Base-by-base conservation (phyloP, 345 rosid genomes). In the Triadica sebifera region DNA sequence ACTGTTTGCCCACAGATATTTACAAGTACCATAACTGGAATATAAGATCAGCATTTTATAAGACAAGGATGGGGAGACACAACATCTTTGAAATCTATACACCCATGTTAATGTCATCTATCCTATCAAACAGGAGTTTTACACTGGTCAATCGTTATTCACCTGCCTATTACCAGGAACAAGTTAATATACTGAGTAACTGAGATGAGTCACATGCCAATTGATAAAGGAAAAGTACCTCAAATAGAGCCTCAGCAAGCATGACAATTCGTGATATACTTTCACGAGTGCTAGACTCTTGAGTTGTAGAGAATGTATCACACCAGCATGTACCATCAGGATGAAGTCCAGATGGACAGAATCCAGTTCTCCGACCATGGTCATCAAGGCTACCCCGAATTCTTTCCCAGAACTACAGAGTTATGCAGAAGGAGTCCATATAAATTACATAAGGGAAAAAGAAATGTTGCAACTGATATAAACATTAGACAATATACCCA, bases 241-340 rank as follows among this genome's bases (percentile, higher is more conserved):
- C 96, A 78, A 89, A 87, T n/a, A 90, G 82, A 80, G 96, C 93
- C 80, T 90, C 93, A 51, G 93, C 90, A 41, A 90, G 93, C 96
- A 90, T 86, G 61, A 89, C 88, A 74, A 89, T 89, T 66, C 96
- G 86, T 45, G 93, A 87, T 75, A 90, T 85, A 80, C 90, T 85
- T 71, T 86, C 83, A 81, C 83, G 89, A 66, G 85, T 81, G 77
- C 80, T 81, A 29, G 89, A 74, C 67, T 87, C 88, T 53, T 88
- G 90, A 9, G 73, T 78, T 58, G 76, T 75, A 58, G 79, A 62
- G 38, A 75, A 69, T 73, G 87, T 81, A 66, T 90, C 87, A 75
- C 93, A 90, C 3, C 86, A 89, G 83, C 96, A 90, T 63, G 79
- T 64, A 53, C 93, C 93, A 70, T 84, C 87, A 66, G 80, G 79